phyloP scores from a whole-genome alignment of 1,139 yeast genomes.

The Saccharomyces hybrid region DNA sequence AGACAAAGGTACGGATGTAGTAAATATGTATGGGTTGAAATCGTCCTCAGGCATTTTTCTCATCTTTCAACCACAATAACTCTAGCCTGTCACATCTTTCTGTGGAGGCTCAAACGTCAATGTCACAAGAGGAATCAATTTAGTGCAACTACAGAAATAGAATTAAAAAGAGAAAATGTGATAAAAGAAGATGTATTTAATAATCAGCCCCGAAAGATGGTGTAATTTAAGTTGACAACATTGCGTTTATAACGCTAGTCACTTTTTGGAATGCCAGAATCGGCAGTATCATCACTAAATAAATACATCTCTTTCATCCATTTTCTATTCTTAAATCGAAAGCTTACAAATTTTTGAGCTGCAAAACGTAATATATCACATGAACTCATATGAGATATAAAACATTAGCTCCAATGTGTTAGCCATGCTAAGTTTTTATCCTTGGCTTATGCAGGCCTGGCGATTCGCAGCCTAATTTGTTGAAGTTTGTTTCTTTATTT shows the following conservation, averaged over 20 bases:
- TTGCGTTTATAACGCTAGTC: slow-evolving; percentile 30
- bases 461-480: too few relatives aligned
- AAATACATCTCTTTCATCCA: neutral
- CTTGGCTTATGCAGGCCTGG: too few relatives aligned
- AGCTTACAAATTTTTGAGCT: neutral
- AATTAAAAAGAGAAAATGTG: neutral
- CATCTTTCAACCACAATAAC: too few relatives aligned
- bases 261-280: slow-evolving; percentile 28
- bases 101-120: too few relatives aligned
- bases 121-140: too few relatives aligned
- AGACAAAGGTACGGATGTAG: too few relatives aligned
- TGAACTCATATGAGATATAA: slow-evolving; percentile 5
- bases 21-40: too few relatives aligned
- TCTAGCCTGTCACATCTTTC: too few relatives aligned
- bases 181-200: neutral
- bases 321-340: neutral
- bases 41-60: too few relatives aligned
- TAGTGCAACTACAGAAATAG: too few relatives aligned
- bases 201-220: slow-evolving; percentile 37
- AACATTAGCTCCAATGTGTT: neutral
- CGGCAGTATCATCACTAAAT: slow-evolving; percentile 32
- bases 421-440: too few relatives aligned
- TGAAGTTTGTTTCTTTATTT: too few relatives aligned
- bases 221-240: slow-evolving; percentile 34
- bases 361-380: slow-evolving; percentile 1